phyloP scores from a whole-genome alignment of 805 yeast species.

The Barnettozyma sp. region DNA sequence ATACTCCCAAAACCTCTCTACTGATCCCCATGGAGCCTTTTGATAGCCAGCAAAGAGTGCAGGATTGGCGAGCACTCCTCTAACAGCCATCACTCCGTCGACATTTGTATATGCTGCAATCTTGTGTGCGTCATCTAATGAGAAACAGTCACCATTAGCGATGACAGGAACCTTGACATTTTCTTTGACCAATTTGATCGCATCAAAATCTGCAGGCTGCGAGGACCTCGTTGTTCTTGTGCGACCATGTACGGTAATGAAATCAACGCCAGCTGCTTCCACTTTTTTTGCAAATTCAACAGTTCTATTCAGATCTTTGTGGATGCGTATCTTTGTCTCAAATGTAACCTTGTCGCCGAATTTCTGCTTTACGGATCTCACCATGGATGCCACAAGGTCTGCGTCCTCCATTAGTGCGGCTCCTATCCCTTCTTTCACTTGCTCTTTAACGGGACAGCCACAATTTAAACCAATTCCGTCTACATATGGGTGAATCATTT shows the following conservation, averaged over 20 bases:
- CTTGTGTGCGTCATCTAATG: constrained; percentile 50
- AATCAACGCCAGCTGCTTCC: constrained; percentile 86
- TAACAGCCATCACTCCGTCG: constrained; percentile 93
- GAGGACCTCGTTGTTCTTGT: constrained; percentile 80
- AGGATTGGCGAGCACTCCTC: constrained; percentile 84
- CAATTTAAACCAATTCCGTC: constrained; percentile 95
- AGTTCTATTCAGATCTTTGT: constrained; percentile 67
- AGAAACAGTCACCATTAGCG: constrained; percentile 96
- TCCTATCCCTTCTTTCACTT: constrained; percentile 92
- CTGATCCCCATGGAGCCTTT: constrained; percentile 83
- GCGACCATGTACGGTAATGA: constrained; percentile 91
- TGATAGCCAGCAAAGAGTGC: constrained; percentile 73
- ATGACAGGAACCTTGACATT: constrained; percentile 63
- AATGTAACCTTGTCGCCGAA: constrained; percentile 69
- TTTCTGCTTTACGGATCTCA: constrained; percentile 66
- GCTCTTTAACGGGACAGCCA: constrained; percentile 96
- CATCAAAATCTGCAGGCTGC: constrained; percentile 75
- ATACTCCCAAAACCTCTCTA: constrained; percentile 78
- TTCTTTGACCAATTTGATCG: constrained; percentile 58
- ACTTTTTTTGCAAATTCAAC: constrained; percentile 62
- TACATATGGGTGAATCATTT: constrained; percentile 82
- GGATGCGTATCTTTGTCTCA: constrained; percentile 91
- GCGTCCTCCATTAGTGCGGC: constrained; percentile 89
- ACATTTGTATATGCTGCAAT: constrained; percentile 66
- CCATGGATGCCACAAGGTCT: constrained; percentile 77